Conservation (phyloP, 2,329 filamentous ascomycete species). For the Lasiodiplodia sp. region DNA sequence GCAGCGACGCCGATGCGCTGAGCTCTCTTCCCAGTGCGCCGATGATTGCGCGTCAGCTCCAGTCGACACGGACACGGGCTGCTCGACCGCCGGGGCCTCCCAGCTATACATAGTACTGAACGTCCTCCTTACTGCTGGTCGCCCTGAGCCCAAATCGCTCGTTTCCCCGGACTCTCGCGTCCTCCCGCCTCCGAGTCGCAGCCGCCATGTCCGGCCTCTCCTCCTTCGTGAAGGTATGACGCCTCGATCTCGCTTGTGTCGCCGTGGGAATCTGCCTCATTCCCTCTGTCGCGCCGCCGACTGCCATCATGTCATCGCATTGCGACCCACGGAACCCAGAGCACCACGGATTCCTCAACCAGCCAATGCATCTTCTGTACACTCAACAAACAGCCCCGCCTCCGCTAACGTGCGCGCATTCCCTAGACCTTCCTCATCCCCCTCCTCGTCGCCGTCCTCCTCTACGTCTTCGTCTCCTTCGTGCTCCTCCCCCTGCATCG, state of each 20-base stretch:
- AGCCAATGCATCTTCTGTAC: background rate
- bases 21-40: background rate
- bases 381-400: slow-evolving; percentile 11
- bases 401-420: slow-evolving; percentile 18
- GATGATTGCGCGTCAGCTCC: slow-evolving; percentile 24
- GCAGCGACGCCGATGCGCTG: background rate
- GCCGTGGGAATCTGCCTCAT: slow-evolving; percentile 11
- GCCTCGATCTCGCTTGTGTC: background rate
- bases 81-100: slow-evolving; percentile 10
- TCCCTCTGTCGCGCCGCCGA: background rate
- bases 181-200: slow-evolving; percentile 2
- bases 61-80: slow-evolving; percentile 18
- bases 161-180: slow-evolving; percentile 1
- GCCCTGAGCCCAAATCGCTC: background rate
- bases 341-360: slow-evolving; percentile 14
- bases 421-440: slow-evolving; percentile 54
- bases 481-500: slow-evolving; percentile 53
- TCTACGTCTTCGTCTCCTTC: slow-evolving; percentile 53
- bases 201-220: slow-evolving; percentile 42
- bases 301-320: background rate
- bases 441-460: slow-evolving; percentile 50
- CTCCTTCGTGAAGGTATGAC: slow-evolving; percentile 44
- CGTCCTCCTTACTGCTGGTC: slow-evolving; percentile 3
- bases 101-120: slow-evolving; percentile 22
- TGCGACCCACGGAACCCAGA: background rate